phyloP scores from a whole-genome alignment of 345 rosid species.

The Eucalyptus melliodora region DNA sequence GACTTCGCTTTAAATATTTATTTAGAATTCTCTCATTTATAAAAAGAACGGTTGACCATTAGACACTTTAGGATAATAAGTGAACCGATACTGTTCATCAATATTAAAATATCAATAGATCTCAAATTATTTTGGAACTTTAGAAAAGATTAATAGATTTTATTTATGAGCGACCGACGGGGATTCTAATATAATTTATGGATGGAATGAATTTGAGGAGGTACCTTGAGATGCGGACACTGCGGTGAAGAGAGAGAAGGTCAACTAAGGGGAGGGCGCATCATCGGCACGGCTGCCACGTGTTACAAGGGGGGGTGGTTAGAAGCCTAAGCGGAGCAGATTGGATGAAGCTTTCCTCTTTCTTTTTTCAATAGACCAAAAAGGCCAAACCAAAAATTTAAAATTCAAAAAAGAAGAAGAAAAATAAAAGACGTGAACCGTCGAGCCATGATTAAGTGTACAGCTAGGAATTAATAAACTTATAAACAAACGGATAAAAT shows the following conservation, averaged over 20 bases:
- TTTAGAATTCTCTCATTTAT: too few relatives aligned
- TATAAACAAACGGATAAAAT: background rate
- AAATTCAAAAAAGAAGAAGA: too few relatives aligned
- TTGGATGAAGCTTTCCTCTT: background rate
- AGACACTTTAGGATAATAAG: accelerated
- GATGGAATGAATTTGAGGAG: background rate
- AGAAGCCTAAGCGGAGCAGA: background rate
- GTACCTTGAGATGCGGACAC: background rate
- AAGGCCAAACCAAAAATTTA: too few relatives aligned
- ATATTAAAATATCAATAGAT: too few relatives aligned
- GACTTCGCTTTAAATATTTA: accelerated
- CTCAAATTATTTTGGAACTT: background rate
- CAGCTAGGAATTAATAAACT: background rate
- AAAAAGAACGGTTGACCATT: accelerated
- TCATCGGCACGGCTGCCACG: background rate
- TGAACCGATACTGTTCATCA: accelerated
- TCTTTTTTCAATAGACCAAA: background rate
- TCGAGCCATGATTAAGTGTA: background rate
- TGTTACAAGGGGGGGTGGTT: background rate
- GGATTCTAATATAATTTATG: background rate
- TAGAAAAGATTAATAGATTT: background rate
- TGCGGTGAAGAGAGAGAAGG: background rate
- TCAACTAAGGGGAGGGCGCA: background rate
- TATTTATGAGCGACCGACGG: background rate
- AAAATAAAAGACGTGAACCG: background rate